A percentile compares a stretch with the other conserved stretches of the same genome.
Evolutionary conservation across 352 stramenopile genomes (phyloP).

Genomic region (Saprolegnia diclina): DNA sequence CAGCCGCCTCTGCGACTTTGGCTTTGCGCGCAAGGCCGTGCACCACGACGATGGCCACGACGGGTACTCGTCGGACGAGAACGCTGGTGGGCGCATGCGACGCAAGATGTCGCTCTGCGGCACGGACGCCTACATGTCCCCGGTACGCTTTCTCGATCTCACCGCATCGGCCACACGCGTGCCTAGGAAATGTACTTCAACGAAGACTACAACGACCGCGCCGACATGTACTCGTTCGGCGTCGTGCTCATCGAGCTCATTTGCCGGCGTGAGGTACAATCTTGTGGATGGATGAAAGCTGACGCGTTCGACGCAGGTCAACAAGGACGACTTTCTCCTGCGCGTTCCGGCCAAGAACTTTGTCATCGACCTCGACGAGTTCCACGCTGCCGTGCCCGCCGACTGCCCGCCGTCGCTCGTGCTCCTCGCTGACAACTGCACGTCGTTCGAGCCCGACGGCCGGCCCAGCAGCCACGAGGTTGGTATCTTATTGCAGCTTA

Average conservation of each 20-base stretch:
- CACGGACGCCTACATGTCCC: slow-evolving; percentile 42
- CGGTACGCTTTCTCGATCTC: slow-evolving; percentile 1
- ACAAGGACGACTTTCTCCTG: slow-evolving; percentile 72
- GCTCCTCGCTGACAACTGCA: slow-evolving; percentile 58
- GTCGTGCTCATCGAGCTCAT: slow-evolving; percentile 85
- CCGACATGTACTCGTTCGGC: slow-evolving; percentile 81
- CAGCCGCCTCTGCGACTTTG: slow-evolving; percentile 82
- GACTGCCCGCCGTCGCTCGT: slow-evolving; percentile 57
- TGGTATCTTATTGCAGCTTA: background rate
- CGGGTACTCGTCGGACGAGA: slow-evolving; percentile 28
- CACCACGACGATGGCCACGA: slow-evolving; percentile 4
- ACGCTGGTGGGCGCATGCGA: slow-evolving; percentile 34
- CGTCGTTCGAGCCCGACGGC: slow-evolving; percentile 68
- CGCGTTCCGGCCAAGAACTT: slow-evolving; percentile 82
- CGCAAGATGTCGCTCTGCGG: slow-evolving; percentile 79
- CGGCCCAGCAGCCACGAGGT: slow-evolving; percentile 44
- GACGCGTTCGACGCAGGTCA: slow-evolving; percentile 31
- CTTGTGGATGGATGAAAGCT: background rate
- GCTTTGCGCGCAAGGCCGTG: slow-evolving; percentile 45
- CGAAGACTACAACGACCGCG: slow-evolving; percentile 51
- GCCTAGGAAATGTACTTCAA: slow-evolving; percentile 29
- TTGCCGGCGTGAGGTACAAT: slow-evolving; percentile 51
- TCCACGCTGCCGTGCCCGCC: slow-evolving; percentile 52
- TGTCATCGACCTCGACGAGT: slow-evolving; percentile 51
- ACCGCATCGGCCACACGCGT: too few relatives aligned